Evolutionary conservation across 208 protist species (phyloP).

Genomic region (Trypanosoma theileri): DNA sequence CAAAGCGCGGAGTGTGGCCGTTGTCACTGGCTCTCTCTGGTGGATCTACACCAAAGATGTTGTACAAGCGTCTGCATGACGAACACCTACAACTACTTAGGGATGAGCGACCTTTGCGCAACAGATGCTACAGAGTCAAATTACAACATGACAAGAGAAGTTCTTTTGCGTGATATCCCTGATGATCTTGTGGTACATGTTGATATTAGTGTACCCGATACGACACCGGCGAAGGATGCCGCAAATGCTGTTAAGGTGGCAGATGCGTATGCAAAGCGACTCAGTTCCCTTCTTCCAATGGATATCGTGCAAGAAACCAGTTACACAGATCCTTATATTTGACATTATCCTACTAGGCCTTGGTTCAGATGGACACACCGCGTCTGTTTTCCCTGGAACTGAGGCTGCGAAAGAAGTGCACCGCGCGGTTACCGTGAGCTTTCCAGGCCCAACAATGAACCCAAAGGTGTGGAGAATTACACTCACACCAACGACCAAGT

Average conservation of each 20-base stretch:
- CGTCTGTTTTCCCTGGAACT: slow-evolving; percentile 79
- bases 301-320: slow-evolving; percentile 12
- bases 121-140: slow-evolving; percentile 55
- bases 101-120: slow-evolving; percentile 33
- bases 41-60: slow-evolving; percentile 63
- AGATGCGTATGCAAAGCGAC: slow-evolving; percentile 32
- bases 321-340: slow-evolving; percentile 37
- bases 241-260: slow-evolving; percentile 47
- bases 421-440: slow-evolving; percentile 46
- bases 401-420: slow-evolving; percentile 39
- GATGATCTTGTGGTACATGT: slow-evolving; percentile 39
- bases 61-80: slow-evolving; percentile 51
- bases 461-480: slow-evolving; percentile 84
- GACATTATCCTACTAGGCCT: slow-evolving; percentile 84
- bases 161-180: slow-evolving; percentile 59
- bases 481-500: slow-evolving; percentile 50
- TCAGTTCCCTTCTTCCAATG: slow-evolving; percentile 18
- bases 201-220: slow-evolving; percentile 37
- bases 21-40: slow-evolving; percentile 71
- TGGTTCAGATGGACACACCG: slow-evolving; percentile 80
- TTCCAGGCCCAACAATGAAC: slow-evolving; percentile 71
- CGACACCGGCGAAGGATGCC: slow-evolving; percentile 26
- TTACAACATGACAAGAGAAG: slow-evolving; percentile 57
- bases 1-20: slow-evolving; percentile 2
- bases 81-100: slow-evolving; percentile 45